Evolutionary conservation across 441 rosid species (phyloP), one percentile per base, ranked within the genome.

Genomic region (Corymbia citriodora): DNA sequence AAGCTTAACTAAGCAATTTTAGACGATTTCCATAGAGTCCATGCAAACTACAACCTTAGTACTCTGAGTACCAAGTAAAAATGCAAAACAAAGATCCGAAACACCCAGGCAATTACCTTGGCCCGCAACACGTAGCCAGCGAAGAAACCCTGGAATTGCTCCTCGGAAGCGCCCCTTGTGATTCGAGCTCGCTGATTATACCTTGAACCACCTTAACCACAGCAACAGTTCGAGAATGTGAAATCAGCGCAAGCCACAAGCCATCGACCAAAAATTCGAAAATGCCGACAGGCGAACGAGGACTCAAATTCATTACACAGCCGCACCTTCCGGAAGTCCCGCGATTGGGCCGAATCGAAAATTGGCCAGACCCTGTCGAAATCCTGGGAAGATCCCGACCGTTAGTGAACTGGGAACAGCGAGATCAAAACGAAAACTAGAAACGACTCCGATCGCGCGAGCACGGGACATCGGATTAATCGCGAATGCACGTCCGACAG

Each of bases 81-180:
- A 10, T 21, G 52, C 50, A 40, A 48, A 59, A 88, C 11, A 21
- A 53, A 72, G 31, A 72, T 40, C 23, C 83, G 18, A 23, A 55
- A 91, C 31, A 53, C 10, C 87, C 55, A 23, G 81, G 36, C 85
- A 91, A 91, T 21, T 93, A 97, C 99, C 99, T 98, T 11, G 99
- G 99, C 90, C 99, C 99, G 87, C 99, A 98, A 90, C 99, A 98
- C 31, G 99, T 98, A 74, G 99, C 99, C 29, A 98, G 98, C 16
- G 99, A 98, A 21, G 99, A 98, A 94, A 98, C 99, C 95, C 99
- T 96, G 9, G 99, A 98, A 94, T 97, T 98, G 92, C 99, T 97
- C 94, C 99, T 94, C 27, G 99, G 99, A 88, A 97, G 96, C n/a
- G 99, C 99, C 91, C 99, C 99, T 94, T 97, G 99, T 40, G 99